Evolutionary conservation across 2,329 filamentous ascomycete genomes (phyloP).

Genomic region (Verticillium isaacii): DNA sequence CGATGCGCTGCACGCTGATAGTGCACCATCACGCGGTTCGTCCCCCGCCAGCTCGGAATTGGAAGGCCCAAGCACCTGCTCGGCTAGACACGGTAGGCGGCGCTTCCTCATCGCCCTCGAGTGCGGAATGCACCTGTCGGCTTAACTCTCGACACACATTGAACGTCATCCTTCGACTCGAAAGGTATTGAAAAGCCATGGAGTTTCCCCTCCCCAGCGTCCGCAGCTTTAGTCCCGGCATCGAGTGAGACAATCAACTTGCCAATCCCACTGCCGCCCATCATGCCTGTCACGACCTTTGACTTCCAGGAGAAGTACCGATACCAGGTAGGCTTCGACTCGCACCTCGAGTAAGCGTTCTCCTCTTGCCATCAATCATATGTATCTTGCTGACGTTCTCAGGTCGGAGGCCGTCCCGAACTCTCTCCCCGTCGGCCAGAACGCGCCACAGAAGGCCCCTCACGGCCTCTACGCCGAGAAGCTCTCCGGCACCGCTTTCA

Average conservation of each 20-base stretch:
- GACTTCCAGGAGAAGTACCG: constrained; percentile 54
- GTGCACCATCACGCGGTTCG: background rate
- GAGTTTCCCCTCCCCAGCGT: background rate
- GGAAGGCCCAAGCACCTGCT: background rate
- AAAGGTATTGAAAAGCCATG: background rate
- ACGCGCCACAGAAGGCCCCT: constrained; percentile 77
- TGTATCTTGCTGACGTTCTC: background rate
- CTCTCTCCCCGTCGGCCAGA: constrained; percentile 69
- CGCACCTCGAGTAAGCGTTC: constrained; percentile 64
- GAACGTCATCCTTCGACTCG: background rate
- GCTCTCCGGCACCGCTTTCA: constrained; percentile 68
- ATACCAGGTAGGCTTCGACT: constrained; percentile 75
- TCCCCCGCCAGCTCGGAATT: background rate
- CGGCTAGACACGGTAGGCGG: background rate
- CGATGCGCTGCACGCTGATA: background rate
- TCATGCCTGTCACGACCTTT: constrained; percentile 48
- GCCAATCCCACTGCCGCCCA: constrained; percentile 4
- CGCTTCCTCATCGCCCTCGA: background rate
- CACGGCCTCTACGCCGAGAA: constrained; percentile 80
- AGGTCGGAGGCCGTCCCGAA: constrained; percentile 74
- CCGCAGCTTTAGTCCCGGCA: background rate
- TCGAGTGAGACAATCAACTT: background rate
- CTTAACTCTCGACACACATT: background rate
- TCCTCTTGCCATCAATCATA: background rate
- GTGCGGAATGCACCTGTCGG: background rate